A percentile compares a stretch with the other conserved stretches of the same genome.
These are phyloP conservation scores for Vitis labrusca DNA, from an alignment of 164 flowering plant genomes.

Conservation along the genomic window DNA sequence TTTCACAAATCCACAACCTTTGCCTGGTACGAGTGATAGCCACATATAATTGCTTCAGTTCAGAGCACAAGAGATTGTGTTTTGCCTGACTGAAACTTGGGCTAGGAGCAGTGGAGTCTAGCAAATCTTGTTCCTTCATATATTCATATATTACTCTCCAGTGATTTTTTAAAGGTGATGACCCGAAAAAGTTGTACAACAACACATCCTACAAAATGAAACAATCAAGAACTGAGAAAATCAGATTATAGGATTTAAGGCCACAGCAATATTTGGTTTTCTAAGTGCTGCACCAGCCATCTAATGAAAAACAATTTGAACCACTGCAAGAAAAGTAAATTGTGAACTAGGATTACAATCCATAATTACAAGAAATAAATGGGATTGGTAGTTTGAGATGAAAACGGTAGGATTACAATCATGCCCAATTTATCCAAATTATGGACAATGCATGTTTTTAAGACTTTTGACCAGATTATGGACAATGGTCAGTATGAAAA, in stretches of 20 bases:
- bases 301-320: too few species aligned
- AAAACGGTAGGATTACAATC: too few species aligned
- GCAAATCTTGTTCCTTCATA: slow-evolving; percentile 51
- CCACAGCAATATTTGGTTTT: too few species aligned
- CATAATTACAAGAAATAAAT: too few species aligned
- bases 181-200: slow-evolving; percentile 71
- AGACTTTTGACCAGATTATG: too few species aligned
- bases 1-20: slow-evolving; percentile 83
- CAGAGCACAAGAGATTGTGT: slow-evolving; percentile 71
- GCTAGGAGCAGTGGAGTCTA: slow-evolving; percentile 22
- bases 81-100: slow-evolving; percentile 50
- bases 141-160: slow-evolving; percentile 78
- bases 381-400: too few species aligned
- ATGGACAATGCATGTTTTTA: too few species aligned
- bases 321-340: too few species aligned
- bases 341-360: too few species aligned
- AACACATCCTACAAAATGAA: slow-evolving; percentile 66
- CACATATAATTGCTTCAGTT: slow-evolving; percentile 80
- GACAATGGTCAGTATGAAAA: too few species aligned
- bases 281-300: too few species aligned
- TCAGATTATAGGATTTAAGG: background rate
- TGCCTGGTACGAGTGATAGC: slow-evolving; percentile 88
- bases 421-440: too few species aligned
- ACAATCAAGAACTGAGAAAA: background rate
- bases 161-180: slow-evolving; percentile 58